Evolutionary conservation across 2,329 filamentous ascomycete species (phyloP).

Genomic region (Apiospora malaysiana): DNA sequence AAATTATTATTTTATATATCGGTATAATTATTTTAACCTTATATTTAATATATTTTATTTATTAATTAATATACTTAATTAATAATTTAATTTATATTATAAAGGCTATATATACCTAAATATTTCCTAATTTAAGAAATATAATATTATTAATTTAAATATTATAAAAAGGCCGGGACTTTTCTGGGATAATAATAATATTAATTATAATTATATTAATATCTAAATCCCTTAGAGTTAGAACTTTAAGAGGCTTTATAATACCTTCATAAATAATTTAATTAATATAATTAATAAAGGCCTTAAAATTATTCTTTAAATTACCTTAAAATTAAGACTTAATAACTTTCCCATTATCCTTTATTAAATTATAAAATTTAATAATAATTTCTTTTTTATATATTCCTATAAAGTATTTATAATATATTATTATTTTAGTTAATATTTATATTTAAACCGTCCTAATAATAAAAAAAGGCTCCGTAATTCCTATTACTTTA

Average conservation of each 20-base stretch:
- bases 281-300: not conserved
- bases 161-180: not conserved
- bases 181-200: not conserved
- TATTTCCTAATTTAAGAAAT: not conserved
- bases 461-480: not conserved
- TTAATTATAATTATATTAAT: conserved; percentile 10
- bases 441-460: not conserved
- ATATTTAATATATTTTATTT: not conserved
- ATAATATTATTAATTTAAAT: not conserved
- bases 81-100: not conserved
- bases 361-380: not conserved
- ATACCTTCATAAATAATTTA: not conserved
- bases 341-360: not conserved
- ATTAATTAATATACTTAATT: not conserved
- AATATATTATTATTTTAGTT: not conserved
- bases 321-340: not conserved
- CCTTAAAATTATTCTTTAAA: not conserved
- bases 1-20: not conserved
- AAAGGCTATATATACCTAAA: not conserved
- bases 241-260: too few species aligned
- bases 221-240: too few species aligned
- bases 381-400: not conserved
- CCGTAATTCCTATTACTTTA: not conserved
- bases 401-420: not conserved
- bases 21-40: not conserved